phyloP scores from a whole-genome alignment of 176 grass and related monocot species.

The Oryza longistaminata region DNA sequence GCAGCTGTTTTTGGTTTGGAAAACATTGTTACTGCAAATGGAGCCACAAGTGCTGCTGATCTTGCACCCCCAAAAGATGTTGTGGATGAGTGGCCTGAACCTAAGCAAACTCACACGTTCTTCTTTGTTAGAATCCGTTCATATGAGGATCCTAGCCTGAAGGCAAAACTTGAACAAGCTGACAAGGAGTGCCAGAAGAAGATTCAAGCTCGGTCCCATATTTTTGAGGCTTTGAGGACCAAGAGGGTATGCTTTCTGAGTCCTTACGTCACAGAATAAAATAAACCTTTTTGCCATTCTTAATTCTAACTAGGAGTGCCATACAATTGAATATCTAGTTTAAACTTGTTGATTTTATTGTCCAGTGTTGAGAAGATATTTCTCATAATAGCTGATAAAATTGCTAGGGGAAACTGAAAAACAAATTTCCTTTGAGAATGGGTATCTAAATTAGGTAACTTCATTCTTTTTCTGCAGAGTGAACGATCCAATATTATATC shows the following conservation, averaged over 20 bases:
- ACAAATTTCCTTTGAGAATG: not conserved
- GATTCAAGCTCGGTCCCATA: conserved; percentile 56
- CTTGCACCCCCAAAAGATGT: conserved; percentile 67
- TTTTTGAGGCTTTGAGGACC: conserved; percentile 63
- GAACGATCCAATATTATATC: conserved; percentile 65
- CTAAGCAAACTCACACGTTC: conserved; percentile 64
- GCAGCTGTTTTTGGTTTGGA: conserved; percentile 55
- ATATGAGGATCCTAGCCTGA: conserved; percentile 83
- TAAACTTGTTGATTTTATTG: not conserved
- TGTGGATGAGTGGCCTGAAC: conserved; percentile 81
- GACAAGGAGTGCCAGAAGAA: conserved; percentile 83
- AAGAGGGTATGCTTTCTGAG: conserved; percentile 66
- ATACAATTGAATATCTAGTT: not conserved
- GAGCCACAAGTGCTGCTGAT: conserved; percentile 36
- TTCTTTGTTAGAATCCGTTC: conserved; percentile 73
- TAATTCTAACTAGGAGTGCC: not conserved
- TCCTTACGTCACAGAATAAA: not conserved
- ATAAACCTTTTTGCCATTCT: not conserved
- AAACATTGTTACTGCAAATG: conserved; percentile 42
- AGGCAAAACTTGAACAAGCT: conserved; percentile 73
- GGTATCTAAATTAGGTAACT: not conserved
- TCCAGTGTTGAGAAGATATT: not conserved
- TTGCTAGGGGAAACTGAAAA: not conserved
- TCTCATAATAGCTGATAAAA: not conserved
- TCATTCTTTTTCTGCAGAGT: conserved; percentile 47